phyloP scores from a whole-genome alignment of 371 early-diverging fungal species.

The Chytridiales sp. region DNA sequence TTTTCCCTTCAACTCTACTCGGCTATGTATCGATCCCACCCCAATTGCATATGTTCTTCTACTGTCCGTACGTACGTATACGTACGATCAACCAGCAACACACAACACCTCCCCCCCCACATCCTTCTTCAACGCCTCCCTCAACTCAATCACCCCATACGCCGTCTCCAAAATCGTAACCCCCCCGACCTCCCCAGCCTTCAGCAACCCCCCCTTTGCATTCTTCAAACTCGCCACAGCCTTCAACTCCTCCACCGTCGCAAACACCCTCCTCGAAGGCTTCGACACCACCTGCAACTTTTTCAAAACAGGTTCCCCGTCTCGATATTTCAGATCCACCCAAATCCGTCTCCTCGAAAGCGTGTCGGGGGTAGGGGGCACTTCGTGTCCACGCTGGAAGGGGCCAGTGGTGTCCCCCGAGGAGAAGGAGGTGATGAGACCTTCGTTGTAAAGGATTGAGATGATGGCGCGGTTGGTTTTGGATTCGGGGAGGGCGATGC shows the following conservation, averaged over 20 bases:
- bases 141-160: constrained; percentile 87
- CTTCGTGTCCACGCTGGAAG: constrained; percentile 53
- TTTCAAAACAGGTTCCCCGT: constrained; percentile 77
- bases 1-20: too few species aligned
- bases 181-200: constrained; percentile 84
- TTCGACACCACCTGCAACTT: constrained; percentile 70
- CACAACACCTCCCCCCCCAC: constrained; percentile 90
- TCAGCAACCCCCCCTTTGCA: constrained; percentile 38
- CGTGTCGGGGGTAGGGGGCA: constrained; percentile 72
- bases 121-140: constrained; percentile 82
- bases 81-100: constrained; percentile 36
- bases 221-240: too few species aligned
- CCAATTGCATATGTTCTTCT: too few species aligned
- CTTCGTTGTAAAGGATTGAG: constrained; percentile 87
- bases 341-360: constrained; percentile 86
- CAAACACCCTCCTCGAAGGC: constrained; percentile 78
- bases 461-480: constrained; percentile 84
- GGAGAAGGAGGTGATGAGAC: constrained; percentile 78
- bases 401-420: constrained; percentile 77
- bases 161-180: constrained; percentile 85
- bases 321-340: constrained; percentile 90
- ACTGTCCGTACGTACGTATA: too few species aligned
- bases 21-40: too few species aligned
- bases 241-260: constrained; percentile 77
- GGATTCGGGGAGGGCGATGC: constrained; percentile 86